Conservation (phyloP, 2,329 filamentous ascomycete species). For the Phialophora verrucosa region DNA sequence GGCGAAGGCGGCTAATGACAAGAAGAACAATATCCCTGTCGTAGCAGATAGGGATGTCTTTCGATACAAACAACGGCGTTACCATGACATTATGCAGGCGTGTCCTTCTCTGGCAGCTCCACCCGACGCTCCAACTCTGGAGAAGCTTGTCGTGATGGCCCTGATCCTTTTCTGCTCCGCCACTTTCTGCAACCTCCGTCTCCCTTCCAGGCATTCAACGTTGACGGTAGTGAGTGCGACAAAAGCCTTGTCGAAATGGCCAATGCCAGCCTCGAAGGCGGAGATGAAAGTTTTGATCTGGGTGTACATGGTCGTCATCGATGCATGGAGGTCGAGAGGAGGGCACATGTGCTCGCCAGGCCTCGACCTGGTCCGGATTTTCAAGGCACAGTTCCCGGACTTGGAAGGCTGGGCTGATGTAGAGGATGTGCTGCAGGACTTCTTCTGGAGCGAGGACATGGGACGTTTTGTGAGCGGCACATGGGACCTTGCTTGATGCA, state of each 20-base stretch:
- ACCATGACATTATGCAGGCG: slow-evolving; percentile 5
- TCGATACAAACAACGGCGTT: neutral
- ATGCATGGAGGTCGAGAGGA: slow-evolving; percentile 2
- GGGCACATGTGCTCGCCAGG: neutral
- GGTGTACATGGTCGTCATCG: slow-evolving; percentile 13
- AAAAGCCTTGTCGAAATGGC: neutral
- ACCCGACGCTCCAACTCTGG: neutral
- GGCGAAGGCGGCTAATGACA: neutral
- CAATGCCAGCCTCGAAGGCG: neutral
- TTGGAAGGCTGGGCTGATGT: slow-evolving; percentile 1
- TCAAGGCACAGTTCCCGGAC: neutral
- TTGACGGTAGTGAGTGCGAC: neutral
- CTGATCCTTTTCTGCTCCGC: slow-evolving; percentile 9
- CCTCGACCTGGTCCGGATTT: slow-evolving; percentile 2
- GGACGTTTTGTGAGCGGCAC: neutral
- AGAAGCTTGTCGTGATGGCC: slow-evolving; percentile 11
- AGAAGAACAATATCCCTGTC: neutral
- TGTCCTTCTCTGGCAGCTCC: neutral
- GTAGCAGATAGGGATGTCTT: neutral
- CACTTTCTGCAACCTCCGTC: slow-evolving; percentile 6
- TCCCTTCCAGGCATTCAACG: neutral
- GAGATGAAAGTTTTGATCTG: slow-evolving; percentile 15
- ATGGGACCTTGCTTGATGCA: neutral
- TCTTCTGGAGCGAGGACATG: slow-evolving; percentile 10
- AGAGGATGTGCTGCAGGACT: neutral